Base-by-base conservation (phyloP, 768 basidiomycete genomes). In the Cystobasidiopsis lactophilus region DNA sequence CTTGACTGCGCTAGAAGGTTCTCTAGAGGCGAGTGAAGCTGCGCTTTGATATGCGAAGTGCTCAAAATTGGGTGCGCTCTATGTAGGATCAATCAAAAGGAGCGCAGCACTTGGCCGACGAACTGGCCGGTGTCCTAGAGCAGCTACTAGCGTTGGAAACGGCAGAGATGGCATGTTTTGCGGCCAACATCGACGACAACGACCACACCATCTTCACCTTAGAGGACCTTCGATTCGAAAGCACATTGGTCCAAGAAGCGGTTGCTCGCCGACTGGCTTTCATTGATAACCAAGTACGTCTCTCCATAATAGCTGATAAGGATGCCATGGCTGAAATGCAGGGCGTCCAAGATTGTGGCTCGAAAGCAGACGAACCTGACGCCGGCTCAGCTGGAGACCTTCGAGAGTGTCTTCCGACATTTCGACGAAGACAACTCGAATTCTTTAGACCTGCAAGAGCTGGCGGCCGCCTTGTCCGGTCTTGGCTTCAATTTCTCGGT, bases 351-450 rank as follows among this genome's bases (percentile, higher is more conserved):
- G 85, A 84, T 93, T 60, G 82, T 95, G 1, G 88, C 93, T 13
- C 75, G 85, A 41, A 85, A 84, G 60, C 79, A 85, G 76, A 82
- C 85, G 24, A 93, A 95, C 64, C 68, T 98, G 57, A 91, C 91
- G 0, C 88, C 93, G 0, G 88, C 85, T 14, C 85, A 88, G 63
- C 72, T 96, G 23, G 91, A 96, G 64, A 88, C 95, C 63, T 91
- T 93, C 59, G 91, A 96, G 66, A 77, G 80, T 64, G 91, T 88
- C 1, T 96, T 98, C 77, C 77, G 89, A 49, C 89, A 95, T 69
- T 98, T 98, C 62, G 91, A 95, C 67, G 77, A 77, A 57, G 88
- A 95, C 59, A 81, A 84, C 60, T 78, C 80, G 37, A 93, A 95
- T 64, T 86, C 85, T 0, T 74, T 96, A 37, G 77, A 74, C 54